Conservation (phyloP, 2,329 filamentous ascomycete species). For the Cladosporium velox region DNA sequence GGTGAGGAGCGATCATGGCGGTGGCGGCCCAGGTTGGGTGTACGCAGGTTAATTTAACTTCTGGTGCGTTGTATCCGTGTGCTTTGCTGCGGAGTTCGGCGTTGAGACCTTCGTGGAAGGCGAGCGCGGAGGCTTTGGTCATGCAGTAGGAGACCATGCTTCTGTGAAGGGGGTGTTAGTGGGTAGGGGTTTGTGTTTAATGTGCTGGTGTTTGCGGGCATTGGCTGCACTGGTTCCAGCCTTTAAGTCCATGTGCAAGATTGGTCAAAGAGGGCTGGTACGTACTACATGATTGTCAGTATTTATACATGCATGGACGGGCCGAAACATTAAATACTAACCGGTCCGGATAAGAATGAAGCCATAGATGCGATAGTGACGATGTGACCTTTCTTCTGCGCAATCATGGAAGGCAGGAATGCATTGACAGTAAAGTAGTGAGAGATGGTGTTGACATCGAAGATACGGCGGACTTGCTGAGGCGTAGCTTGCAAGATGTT, state of each 20-base stretch:
- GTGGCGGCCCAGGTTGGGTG: slow-evolving; percentile 48
- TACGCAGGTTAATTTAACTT: slow-evolving; percentile 47
- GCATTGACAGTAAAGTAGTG: slow-evolving; percentile 55
- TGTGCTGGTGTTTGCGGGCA: background rate
- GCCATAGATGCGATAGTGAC: slow-evolving; percentile 58
- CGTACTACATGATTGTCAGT: slow-evolving; percentile 10
- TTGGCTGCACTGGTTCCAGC: too few species aligned
- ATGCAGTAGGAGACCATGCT: slow-evolving; percentile 52
- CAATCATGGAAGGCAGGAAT: slow-evolving; percentile 56
- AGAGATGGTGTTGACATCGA: slow-evolving; percentile 55
- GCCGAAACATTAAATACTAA: background rate
- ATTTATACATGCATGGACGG: background rate
- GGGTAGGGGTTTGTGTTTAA: background rate
- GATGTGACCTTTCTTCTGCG: slow-evolving; percentile 56
- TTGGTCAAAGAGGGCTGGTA: background rate
- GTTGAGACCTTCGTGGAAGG: slow-evolving; percentile 54
- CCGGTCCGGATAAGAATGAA: slow-evolving; percentile 43
- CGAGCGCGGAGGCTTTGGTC: slow-evolving; percentile 54
- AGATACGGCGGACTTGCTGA: slow-evolving; percentile 49
- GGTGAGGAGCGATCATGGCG: slow-evolving; percentile 40
- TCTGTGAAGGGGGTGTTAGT: background rate
- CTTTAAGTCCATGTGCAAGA: background rate
- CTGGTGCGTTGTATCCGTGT: slow-evolving; percentile 40
- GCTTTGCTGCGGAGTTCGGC: slow-evolving; percentile 44
- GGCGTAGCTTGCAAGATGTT: slow-evolving; percentile 51